phyloP scores from a whole-genome alignment of 2,329 filamentous ascomycete species.

The Exophiala sideris region DNA sequence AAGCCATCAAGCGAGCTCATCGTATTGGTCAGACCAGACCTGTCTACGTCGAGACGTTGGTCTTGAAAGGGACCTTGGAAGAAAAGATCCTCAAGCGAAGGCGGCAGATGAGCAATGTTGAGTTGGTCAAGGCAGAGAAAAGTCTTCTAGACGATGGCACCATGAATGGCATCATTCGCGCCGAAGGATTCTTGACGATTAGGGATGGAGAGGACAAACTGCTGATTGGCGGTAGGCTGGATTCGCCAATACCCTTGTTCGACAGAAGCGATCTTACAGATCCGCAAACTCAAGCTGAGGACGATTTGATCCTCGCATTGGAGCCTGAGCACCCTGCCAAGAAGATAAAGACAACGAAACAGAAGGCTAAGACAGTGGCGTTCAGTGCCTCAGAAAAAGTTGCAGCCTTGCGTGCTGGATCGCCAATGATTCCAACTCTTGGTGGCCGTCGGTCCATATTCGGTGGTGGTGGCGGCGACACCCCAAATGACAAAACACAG shows the following conservation, averaged over 20 bases:
- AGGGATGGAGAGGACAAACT: slow-evolving; percentile 30
- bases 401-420: background rate
- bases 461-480: background rate
- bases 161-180: slow-evolving; percentile 58
- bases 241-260: slow-evolving; percentile 17
- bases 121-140: slow-evolving; percentile 51
- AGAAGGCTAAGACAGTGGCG: background rate
- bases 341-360: slow-evolving; percentile 6
- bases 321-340: slow-evolving; percentile 7
- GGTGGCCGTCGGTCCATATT: background rate
- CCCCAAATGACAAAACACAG: slow-evolving; percentile 5
- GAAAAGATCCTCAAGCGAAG: slow-evolving; percentile 75
- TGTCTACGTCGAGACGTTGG: slow-evolving; percentile 81
- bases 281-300: background rate
- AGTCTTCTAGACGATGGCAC: slow-evolving; percentile 57
- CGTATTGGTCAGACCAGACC: slow-evolving; percentile 77
- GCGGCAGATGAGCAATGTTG: slow-evolving; percentile 66
- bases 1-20: slow-evolving; percentile 86
- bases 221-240: slow-evolving; percentile 10
- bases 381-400: background rate
- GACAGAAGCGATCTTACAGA: slow-evolving; percentile 3
- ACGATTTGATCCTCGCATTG: slow-evolving; percentile 9
- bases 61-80: slow-evolving; percentile 76
- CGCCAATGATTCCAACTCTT: background rate
- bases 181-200: slow-evolving; percentile 50